Evolutionary conservation across 495 filamentous ascomycete species (phyloP).

Genomic region (Penicillium arizonense): DNA sequence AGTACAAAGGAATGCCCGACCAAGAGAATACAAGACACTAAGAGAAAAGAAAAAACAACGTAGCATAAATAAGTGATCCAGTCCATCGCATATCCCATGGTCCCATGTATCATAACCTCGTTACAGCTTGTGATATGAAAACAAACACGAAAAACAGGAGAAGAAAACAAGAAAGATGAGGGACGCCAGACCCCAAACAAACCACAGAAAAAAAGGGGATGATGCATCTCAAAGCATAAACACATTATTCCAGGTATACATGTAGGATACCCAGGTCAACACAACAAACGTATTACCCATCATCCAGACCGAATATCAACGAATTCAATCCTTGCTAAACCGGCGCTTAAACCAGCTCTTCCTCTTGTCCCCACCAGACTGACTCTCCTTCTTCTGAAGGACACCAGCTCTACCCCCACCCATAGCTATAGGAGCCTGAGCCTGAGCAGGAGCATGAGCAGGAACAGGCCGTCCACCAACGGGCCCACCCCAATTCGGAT

Average conservation of each 20-base stretch:
- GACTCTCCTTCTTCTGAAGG: slow-evolving; percentile 2
- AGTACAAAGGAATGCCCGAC: too few species aligned
- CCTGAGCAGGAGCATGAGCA: slow-evolving; percentile 6
- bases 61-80: slow-evolving; percentile 1
- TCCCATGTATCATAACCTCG: slow-evolving; percentile 33
- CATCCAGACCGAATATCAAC: neutral
- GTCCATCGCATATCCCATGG: slow-evolving; percentile 11
- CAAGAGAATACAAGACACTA: neutral
- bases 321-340: slow-evolving; percentile 63
- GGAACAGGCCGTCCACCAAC: slow-evolving; percentile 25
- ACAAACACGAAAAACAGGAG: neutral
- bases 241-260: neutral
- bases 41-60: slow-evolving; percentile 20
- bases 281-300: neutral
- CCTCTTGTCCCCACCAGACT: slow-evolving; percentile 57
- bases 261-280: neutral
- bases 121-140: slow-evolving; percentile 21
- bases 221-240: neutral
- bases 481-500: slow-evolving; percentile 26
- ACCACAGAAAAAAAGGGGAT: slow-evolving; percentile 3
- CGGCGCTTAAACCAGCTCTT: slow-evolving; percentile 85
- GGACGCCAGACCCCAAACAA: slow-evolving; percentile 8
- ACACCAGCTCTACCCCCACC: slow-evolving; percentile 2
- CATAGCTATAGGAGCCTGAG: neutral
- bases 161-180: slow-evolving; percentile 6